Base-by-base conservation (phyloP, 306 rosid genomes). In the Cucurbita moschata region DNA sequence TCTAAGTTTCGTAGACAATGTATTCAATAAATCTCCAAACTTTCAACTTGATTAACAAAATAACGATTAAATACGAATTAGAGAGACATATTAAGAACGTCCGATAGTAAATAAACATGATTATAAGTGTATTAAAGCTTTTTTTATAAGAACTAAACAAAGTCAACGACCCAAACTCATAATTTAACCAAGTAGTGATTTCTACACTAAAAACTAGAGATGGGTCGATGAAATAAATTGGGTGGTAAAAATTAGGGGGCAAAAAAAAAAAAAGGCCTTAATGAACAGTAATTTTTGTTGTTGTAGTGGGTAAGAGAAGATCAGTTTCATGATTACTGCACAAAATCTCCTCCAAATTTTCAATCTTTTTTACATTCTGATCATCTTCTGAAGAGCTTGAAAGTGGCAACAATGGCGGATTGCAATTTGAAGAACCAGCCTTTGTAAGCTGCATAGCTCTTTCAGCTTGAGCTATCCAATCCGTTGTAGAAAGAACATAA, bases 401-500 rank as follows among this genome's bases (percentile, higher is more conserved):
- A 47, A 79, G 49, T 1, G 86, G 86, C 66, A 81, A 46, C 66
- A 81, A 51, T 44, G 78, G 47, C 55, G 72, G 11, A 44, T 57
- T 10, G 13, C 50, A 21, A 57, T 57, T 57, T 1, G 62, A 57
- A 57, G 62, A 56, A 30, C 19, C 9, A 38, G 4, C 12, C 51
- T 8, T 40, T n/a, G 98, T 93, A 55, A 95, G 86, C n/a, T 84
- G 79, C 39, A 60, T 79, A 4, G 97, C 96, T 72, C 88, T 86
- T 8, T 83, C 77, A 0, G 81, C 90, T 23, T 88, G 85, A 11
- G 76, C 82, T 19, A 75, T 78, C 99, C 99, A 95, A 58, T 95
- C 97, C 0, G 99, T 95, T 23, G 76, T 85, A 71, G 73, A 77
- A 21, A 95, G 96, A 77, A 87, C 97, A 71, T 79, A 79, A 1